Percentiles rank a stretch among this genome's conserved stretches.
These are phyloP conservation scores for Colletotrichum coccodes DNA, from an alignment of 2,329 filamentous ascomycete species.

Conservation along the genomic window DNA sequence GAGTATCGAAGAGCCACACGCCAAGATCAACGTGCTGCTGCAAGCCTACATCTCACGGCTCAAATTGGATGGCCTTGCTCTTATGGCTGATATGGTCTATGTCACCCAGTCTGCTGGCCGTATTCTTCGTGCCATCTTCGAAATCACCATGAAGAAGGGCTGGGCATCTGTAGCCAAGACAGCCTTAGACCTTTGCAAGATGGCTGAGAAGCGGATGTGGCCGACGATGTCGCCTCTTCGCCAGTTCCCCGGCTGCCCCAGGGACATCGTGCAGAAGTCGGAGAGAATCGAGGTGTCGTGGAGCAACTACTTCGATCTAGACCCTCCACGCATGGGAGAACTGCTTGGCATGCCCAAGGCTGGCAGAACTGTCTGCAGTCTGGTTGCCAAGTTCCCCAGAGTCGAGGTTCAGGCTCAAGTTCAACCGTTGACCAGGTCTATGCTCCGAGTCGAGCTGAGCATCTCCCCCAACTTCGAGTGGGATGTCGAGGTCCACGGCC, in stretches of 20 bases:
- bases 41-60: slow-evolving; percentile 97
- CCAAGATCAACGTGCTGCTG: slow-evolving; percentile 97
- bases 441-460: slow-evolving; percentile 89
- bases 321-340: slow-evolving; percentile 96
- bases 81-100: slow-evolving; percentile 99
- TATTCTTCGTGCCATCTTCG: slow-evolving; percentile 94
- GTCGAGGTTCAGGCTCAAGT: slow-evolving; percentile 93
- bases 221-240: slow-evolving; percentile 96
- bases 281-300: slow-evolving; percentile 96
- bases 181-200: slow-evolving; percentile 95
- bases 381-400: slow-evolving; percentile 93
- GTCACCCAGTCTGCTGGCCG: slow-evolving; percentile 97
- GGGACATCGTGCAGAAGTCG: slow-evolving; percentile 89
- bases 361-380: slow-evolving; percentile 83
- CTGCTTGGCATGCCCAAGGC: slow-evolving; percentile 90
- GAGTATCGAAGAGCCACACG: slow-evolving; percentile 94
- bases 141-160: slow-evolving; percentile 96
- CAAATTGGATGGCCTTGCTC: slow-evolving; percentile 89
- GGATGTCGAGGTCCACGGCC: slow-evolving; percentile 90
- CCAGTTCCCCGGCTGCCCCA: slow-evolving; percentile 85
- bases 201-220: slow-evolving; percentile 99
- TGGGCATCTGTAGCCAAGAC: slow-evolving; percentile 95
- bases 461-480: slow-evolving; percentile 96
- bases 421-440: slow-evolving; percentile 92
- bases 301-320: slow-evolving; percentile 94